phyloP scores from a whole-genome alignment of 352 stramenopile species.

The Phytophthora cactorum region DNA sequence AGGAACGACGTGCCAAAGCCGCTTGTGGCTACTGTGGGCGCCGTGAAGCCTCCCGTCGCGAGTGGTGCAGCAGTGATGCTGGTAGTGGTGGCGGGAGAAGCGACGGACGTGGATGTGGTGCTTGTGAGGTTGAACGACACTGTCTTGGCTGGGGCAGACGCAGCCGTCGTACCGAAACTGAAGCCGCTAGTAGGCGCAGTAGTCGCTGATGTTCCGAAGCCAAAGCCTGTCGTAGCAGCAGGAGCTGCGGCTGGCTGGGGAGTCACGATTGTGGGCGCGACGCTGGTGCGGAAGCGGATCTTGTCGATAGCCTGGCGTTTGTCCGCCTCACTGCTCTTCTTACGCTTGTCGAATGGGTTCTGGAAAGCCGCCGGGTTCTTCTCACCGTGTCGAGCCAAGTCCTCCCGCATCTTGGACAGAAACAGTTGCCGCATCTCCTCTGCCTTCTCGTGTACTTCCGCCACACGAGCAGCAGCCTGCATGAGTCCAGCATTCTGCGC shows the following conservation, averaged over 20 bases:
- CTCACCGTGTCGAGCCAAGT: slow-evolving; percentile 66
- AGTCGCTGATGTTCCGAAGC: slow-evolving; percentile 40
- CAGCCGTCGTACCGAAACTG: slow-evolving; percentile 33
- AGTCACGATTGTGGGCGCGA: slow-evolving; percentile 70
- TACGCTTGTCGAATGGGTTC: slow-evolving; percentile 82
- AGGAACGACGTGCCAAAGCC: slow-evolving; percentile 70
- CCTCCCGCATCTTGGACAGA: slow-evolving; percentile 66
- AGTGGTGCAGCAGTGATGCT: slow-evolving; percentile 31
- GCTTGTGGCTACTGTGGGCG: slow-evolving; percentile 38
- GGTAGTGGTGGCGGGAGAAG: slow-evolving; percentile 27
- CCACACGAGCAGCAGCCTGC: slow-evolving; percentile 75
- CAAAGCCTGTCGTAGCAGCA: slow-evolving; percentile 40
- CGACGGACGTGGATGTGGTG: slow-evolving; percentile 33
- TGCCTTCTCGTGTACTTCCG: slow-evolving; percentile 77
- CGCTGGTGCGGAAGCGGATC: slow-evolving; percentile 79
- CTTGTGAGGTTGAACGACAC: slow-evolving; percentile 66
- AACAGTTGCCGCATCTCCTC: slow-evolving; percentile 79
- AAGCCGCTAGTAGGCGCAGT: slow-evolving; percentile 44
- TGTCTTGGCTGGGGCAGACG: slow-evolving; percentile 54
- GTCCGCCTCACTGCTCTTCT: slow-evolving; percentile 70
- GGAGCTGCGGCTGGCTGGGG: slow-evolving; percentile 24
- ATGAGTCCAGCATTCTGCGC: slow-evolving; percentile 82
- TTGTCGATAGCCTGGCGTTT: slow-evolving; percentile 72
- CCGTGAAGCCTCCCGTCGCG: slow-evolving; percentile 33
- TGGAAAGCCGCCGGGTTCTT: slow-evolving; percentile 65